Conservation (phyloP, 257 asterid genomes). For the Petunia secreta region DNA sequence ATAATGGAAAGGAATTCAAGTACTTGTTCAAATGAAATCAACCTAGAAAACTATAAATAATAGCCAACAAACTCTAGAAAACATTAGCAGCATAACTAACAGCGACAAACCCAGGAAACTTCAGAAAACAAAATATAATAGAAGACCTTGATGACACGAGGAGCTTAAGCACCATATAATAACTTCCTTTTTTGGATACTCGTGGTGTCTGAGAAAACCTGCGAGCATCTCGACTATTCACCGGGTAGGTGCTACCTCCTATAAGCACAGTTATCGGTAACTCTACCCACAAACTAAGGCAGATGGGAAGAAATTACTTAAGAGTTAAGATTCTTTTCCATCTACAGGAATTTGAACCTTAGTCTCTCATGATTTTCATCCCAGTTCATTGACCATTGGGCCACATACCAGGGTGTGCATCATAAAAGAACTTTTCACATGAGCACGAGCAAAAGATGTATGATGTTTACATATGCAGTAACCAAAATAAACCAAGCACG, state of each 20-base stretch:
- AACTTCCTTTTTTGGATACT: not conserved
- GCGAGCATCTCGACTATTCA: not conserved
- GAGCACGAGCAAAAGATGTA: not conserved
- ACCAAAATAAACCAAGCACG: not conserved
- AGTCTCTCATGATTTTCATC: not conserved
- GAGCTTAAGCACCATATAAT: not conserved
- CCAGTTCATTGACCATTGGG: not conserved
- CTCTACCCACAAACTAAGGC: not conserved
- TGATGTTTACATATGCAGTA: not conserved
- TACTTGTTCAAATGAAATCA: not conserved
- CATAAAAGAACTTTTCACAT: not conserved
- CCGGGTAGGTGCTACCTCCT: not conserved
- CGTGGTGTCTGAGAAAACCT: not conserved
- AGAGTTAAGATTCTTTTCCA: not conserved
- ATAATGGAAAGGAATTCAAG: conserved; percentile 13
- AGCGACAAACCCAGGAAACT: not conserved
- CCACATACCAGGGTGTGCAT: not conserved
- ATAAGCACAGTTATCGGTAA: not conserved
- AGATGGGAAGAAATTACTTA: not conserved
- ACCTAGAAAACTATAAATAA: not conserved
- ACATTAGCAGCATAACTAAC: not conserved
- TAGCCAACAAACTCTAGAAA: not conserved
- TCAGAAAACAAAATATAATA: not conserved
- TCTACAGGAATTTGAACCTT: not conserved
- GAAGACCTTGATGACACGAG: not conserved